Conservation (phyloP, 108 stramenopile genomes). For the Skeletonema grethae region DNA sequence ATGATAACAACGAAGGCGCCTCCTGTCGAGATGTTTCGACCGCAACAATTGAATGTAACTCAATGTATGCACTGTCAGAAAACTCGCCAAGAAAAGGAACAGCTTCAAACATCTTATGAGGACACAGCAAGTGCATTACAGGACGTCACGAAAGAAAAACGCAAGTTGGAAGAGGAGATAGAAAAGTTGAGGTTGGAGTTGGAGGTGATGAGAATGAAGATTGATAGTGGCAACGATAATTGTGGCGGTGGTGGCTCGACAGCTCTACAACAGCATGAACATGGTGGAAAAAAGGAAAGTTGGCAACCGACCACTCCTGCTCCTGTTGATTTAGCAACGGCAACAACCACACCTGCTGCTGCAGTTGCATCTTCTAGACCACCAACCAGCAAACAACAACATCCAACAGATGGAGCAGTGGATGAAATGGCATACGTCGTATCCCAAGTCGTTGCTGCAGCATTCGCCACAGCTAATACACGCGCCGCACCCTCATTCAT, state of each 20-base stretch:
- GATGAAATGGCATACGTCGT: slow-evolving; percentile 3
- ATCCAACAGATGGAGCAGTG: not conserved
- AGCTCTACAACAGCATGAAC: not conserved
- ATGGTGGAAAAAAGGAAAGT: not conserved
- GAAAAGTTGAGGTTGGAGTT: not conserved
- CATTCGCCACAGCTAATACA: slow-evolving; percentile 15
- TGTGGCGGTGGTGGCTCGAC: not conserved
- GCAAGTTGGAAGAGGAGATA: not conserved
- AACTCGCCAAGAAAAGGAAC: not conserved
- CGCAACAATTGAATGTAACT: not conserved
- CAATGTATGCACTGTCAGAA: slow-evolving; percentile 31
- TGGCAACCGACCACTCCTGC: not conserved
- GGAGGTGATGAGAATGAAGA: not conserved
- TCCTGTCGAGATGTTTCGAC: not conserved
- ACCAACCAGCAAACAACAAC: not conserved
- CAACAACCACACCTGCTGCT: not conserved
- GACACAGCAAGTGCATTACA: not conserved
- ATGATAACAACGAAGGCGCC: not conserved
- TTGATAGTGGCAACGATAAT: not conserved
- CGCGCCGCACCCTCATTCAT: slow-evolving; percentile 10
- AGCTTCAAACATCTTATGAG: not conserved
- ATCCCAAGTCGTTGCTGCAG: slow-evolving; percentile 20
- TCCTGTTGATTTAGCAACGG: not conserved
- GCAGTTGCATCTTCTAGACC: not conserved
- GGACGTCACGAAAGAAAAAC: not conserved